A percentile compares a stretch with the other conserved stretches of the same genome.
These are phyloP conservation scores for Symbiodinium pilosum DNA, from an alignment of 73 alveolate genomes.

Conservation along the genomic window DNA sequence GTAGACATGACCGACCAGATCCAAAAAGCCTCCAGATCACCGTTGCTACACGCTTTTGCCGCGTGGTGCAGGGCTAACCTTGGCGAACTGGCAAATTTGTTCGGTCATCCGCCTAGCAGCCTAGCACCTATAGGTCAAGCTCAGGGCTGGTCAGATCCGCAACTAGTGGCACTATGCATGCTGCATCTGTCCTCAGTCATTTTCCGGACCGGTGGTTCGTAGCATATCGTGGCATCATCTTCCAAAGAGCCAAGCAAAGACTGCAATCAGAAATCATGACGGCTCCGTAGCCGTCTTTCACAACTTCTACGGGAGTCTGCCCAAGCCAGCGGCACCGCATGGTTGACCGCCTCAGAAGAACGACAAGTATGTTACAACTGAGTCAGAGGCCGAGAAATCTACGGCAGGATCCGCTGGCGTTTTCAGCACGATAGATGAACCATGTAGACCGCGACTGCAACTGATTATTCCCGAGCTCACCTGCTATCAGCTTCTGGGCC, in stretches of 20 bases:
- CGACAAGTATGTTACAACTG: no score
- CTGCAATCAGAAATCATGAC: background rate
- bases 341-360: background rate
- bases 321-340: slow-evolving; percentile 15
- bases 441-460: no score
- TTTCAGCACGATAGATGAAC: no score
- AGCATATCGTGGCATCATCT: no score
- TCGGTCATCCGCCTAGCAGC: background rate
- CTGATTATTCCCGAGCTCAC: no score
- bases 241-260: no score
- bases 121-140: background rate
- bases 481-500: no score
- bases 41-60: background rate
- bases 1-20: no score
- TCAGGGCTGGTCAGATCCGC: slow-evolving; percentile 13
- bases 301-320: background rate
- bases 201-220: no score
- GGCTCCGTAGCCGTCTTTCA: background rate
- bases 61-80: background rate
- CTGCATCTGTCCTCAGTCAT: slow-evolving; percentile 52
- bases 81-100: background rate
- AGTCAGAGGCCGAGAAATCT: no score
- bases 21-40: slow-evolving; percentile 19
- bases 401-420: no score
- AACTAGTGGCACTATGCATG: slow-evolving; percentile 35